Base-by-base conservation (phyloP, 805 yeast genomes). In the Starmerella vaccinii region DNA sequence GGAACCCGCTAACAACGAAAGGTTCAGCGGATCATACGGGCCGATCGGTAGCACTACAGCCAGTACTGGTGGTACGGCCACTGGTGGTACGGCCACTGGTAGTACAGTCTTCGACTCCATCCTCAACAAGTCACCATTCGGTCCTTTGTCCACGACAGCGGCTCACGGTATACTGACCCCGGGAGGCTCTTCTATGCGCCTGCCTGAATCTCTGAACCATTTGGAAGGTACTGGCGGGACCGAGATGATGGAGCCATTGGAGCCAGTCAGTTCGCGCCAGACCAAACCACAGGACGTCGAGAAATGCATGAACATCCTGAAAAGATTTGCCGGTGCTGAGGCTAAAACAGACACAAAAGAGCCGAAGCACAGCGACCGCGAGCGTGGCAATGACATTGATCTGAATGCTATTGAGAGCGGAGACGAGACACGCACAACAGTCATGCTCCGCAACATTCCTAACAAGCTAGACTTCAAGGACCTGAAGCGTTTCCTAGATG, bases 401-500 rank as follows among this genome's bases (percentile, higher is more conserved):
- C 61, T 75, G 21, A 61, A 57, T 4, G 63, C 66, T n/a, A 74
- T 75, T 44, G 61, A 64, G 13, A 47, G 56, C 4, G 77, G 77
- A 0, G 13, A 13, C 2, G 80, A 76, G 53, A 63, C 65, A 33
- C 64, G 80, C 34, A 71, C 70, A 9, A 76, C 80, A 0, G 59
- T 76, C 35, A 75, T 76, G 80, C 67, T 76, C 30, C 68, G 77
- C 49, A 76, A 76, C 52, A 75, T 76, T 40, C 80, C 80, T 27
- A 76, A 76, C 60, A 75, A 74, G 57, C 68, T 75, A 27, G 71
- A 64, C 42, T 76, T 73, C 54, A 63, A 67, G 30, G 68, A 70
- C 56, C 66, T 76, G 37, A 72, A 76, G 54, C 67, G 66, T 27
- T 71, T 71, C 57, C 60, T 76, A 29, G 78, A 76, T 56, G 64